Conservation (phyloP, 345 rosid genomes). For the Eucalyptus paniculata region DNA sequence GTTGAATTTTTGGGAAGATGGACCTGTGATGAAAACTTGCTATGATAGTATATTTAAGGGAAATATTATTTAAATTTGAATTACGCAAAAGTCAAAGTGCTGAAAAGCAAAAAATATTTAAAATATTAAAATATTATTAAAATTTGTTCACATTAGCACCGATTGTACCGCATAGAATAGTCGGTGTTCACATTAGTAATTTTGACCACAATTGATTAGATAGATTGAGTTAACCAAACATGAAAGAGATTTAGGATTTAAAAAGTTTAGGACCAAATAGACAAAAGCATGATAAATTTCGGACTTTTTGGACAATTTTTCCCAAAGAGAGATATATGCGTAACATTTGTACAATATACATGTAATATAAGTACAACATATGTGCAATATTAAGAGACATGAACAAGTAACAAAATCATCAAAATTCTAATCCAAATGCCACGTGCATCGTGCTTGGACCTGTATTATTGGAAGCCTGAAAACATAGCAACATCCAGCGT, state of each 20-base stretch:
- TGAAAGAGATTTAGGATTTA: no score
- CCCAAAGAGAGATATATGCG: no score
- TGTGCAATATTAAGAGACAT: no score
- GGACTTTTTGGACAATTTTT: accelerated
- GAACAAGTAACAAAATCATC: no score
- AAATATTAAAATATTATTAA: no score
- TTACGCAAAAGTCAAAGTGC: no score
- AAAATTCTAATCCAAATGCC: not conserved
- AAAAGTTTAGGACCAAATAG: accelerated
- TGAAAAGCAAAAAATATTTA: accelerated
- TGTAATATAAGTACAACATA: no score
- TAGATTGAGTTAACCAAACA: accelerated
- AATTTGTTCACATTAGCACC: accelerated
- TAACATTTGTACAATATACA: no score
- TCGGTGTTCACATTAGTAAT: accelerated
- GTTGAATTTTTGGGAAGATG: not conserved
- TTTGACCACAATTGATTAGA: no score
- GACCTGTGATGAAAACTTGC: not conserved
- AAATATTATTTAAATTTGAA: no score
- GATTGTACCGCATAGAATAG: accelerated
- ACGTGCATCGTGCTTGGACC: not conserved
- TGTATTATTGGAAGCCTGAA: not conserved
- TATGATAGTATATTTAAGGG: not conserved
- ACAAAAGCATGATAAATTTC: accelerated
- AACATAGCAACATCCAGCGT: not conserved